Conservation (phyloP, 495 filamentous ascomycete genomes). For the Penicillium verhagenii region DNA sequence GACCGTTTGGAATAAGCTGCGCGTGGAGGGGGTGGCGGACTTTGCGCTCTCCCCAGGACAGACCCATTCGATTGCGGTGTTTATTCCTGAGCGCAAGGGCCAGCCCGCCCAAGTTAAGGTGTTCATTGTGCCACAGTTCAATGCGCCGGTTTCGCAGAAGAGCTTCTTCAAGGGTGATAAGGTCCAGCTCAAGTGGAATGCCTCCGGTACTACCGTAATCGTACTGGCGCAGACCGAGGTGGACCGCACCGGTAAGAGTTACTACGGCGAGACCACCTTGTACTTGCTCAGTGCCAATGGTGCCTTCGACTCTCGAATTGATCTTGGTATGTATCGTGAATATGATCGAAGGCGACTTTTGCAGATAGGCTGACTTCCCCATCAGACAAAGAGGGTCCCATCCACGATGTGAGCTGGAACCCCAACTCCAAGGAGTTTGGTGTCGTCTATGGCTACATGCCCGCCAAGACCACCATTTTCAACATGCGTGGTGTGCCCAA, state of each 20-base stretch:
- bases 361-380: background rate
- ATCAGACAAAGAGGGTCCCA: constrained; percentile 92
- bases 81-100: constrained; percentile 94
- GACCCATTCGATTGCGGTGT: constrained; percentile 87
- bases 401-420: constrained; percentile 98
- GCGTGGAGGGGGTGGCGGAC: constrained; percentile 84
- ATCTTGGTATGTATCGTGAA: constrained; percentile 56
- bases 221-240: constrained; percentile 98
- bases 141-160: constrained; percentile 83
- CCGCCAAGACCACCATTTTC: constrained; percentile 96
- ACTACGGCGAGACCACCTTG: constrained; percentile 97
- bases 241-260: constrained; percentile 96
- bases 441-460: constrained; percentile 96
- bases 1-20: constrained; percentile 92
- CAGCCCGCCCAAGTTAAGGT: constrained; percentile 92
- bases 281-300: constrained; percentile 92
- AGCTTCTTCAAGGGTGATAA: constrained; percentile 99
- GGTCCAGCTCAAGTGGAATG: constrained; percentile 97
- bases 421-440: constrained; percentile 96
- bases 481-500: constrained; percentile 77
- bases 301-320: constrained; percentile 85
- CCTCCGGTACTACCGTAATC: constrained; percentile 81
- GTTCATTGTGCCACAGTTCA: constrained; percentile 86
- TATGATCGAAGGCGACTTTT: background rate
- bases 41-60: constrained; percentile 88